Evolutionary conservation across 177 flowering plant genomes (phyloP), one percentile per base, ranked within the genome.

Genomic region (Telopea speciosissima): DNA sequence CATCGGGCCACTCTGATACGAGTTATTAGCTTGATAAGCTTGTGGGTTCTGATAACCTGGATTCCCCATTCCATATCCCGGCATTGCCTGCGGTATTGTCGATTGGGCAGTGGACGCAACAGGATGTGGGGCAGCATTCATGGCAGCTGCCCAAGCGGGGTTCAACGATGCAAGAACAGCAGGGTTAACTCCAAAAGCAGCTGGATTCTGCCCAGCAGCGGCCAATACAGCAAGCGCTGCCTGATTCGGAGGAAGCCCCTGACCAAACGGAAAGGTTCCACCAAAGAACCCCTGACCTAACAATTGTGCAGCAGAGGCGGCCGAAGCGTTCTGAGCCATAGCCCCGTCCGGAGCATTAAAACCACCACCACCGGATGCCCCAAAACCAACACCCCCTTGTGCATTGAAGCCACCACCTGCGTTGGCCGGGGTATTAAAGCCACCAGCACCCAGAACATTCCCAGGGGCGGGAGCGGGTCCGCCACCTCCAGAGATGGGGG

Each of bases 191-290:
- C 82, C 82, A 66, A 79, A 79, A 2, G 82, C 82, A 71, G 77
- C 79, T 23, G 82, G 82, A 68, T 79, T 79, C 67, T 79, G 82
- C 70, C 77, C 79, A 24, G 82, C 79, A 42, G 82, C 82, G 33
- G 82, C 79, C 69, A 79, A 56, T 56, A 76, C 71, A 31, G 82
- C 82, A 28, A 79, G 73, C 3, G 79, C 82, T 0, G 79, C 82
- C 60, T 71, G 79, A 61, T 76, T 74, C 12, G 71, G 73, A 9
- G 58, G 71, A 12, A 76, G 62, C 0, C 73, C 77, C 63, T 68
- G 79, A 28, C 72, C 74, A 71, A 64, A 76, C 11, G 72, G 79
- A 58, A 73, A 64, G 3, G 70, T 68, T 5, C 69, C 76, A 33
- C 63, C 74, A 24, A 78, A 52, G 31, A 70, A 52, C 25, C 81